A percentile compares a stretch with the other conserved stretches of the same genome.
Conservation (phyloP, 176 grass and related monocot genomes). For the Melocanna baccifera region DNA sequence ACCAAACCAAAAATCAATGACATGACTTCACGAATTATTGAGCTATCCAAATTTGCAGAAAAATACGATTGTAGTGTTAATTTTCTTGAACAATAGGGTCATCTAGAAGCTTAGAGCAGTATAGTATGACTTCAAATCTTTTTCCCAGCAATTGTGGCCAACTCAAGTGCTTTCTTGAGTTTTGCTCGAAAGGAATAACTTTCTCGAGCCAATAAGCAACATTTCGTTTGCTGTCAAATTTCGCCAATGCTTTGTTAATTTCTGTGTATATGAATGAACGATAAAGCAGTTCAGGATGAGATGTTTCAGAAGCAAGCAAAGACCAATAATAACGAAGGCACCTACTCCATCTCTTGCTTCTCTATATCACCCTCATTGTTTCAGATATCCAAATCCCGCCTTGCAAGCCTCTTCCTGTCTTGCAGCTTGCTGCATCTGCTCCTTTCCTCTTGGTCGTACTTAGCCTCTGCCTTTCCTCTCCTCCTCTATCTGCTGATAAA, state of each 20-base stretch:
- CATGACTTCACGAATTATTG: background rate
- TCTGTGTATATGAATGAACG: background rate
- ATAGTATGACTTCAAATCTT: background rate
- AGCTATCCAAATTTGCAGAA: background rate
- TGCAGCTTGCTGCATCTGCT: background rate
- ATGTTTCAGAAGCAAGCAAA: slow-evolving; percentile 31
- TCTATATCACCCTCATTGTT: slow-evolving; percentile 6
- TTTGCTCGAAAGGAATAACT: slow-evolving; percentile 13
- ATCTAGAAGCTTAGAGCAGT: background rate
- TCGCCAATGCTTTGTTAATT: background rate
- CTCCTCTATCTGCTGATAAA: background rate
- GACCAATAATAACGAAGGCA: background rate
- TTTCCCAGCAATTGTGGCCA: background rate
- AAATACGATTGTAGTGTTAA: background rate
- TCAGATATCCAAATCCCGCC: slow-evolving; percentile 51
- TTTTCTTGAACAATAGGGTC: background rate
- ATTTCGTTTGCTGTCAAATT: background rate
- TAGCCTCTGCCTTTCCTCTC: background rate
- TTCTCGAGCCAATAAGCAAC: background rate
- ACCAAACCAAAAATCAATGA: background rate
- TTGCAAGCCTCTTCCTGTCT: slow-evolving; percentile 40
- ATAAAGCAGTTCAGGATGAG: slow-evolving; percentile 12
- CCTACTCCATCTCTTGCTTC: slow-evolving; percentile 60
- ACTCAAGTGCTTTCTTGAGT: background rate
- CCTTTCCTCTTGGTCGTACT: slow-evolving; percentile 22